Base-by-base conservation (phyloP, 495 filamentous ascomycete genomes). In the Friedmanniomyces endolithicus region DNA sequence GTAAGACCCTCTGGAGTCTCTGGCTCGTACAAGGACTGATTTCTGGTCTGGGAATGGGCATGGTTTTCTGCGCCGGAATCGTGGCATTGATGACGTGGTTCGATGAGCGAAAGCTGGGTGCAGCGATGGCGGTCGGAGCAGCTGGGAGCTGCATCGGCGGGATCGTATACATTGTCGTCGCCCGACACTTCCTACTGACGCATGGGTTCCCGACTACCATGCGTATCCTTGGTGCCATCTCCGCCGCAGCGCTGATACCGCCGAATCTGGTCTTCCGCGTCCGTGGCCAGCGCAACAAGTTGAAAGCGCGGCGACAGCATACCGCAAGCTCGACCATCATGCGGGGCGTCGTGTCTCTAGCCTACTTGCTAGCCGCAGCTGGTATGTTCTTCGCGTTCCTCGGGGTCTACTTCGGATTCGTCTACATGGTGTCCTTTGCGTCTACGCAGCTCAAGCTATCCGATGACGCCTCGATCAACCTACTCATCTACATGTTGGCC, bases 1-100 rank as follows among this genome's bases (percentile, higher is more conserved):
- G 58, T 40, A 50, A 44, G 27, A 33, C 43, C 1, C 56, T 54
- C 27, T 53, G 48, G 56, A 23, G 12, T 20, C 22, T 65, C 1
- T 57, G 66, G 23, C 44, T 68, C 27, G 53, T 65, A 11, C 63
- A 65, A 49, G 67, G 64, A 20, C 24, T 68, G 11, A 20, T 57
- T 16, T 54, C 62, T 11, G 67, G 67, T 0, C n/a, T 58, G 3
- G 46, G 48, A 1, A 55, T 65, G 48, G 67, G 65, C 16, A 50
- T 65, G 48, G 43, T 65, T 2, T 58, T 59, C 19, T 54, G 41
- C 46, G 20, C 53, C n/a, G 57, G 48, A 2, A 56, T 58, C 11
- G 41, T 66, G 1, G 50, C 41, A 22, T 48, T 68, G 11, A 55
- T 55, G 27, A 54, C 40, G 14, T 67, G 64, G 52, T 67, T 61